Evolutionary conservation across 495 filamentous ascomycete genomes (phyloP), one percentile per base, ranked within the genome.

Genomic region (Neurospora africana): DNA sequence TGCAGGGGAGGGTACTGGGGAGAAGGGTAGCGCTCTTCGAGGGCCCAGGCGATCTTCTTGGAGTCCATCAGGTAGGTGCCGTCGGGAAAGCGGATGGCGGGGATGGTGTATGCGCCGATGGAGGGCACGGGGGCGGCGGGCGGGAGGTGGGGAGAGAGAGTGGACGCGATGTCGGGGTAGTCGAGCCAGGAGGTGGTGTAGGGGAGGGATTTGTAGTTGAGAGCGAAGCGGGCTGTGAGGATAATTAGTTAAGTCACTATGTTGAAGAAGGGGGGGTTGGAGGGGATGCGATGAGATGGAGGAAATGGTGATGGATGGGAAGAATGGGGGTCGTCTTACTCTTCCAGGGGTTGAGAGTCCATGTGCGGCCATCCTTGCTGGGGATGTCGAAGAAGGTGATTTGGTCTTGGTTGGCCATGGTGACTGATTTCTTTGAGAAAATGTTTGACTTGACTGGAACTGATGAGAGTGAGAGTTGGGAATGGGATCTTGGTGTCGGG

Each of bases 111-210:
- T 36, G 78, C 23, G 40, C 23, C 61, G 6, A 77, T 0, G 78
- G 76, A 68, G 79, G 70, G 74, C 85, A 88, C 68, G 2, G 47
- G 37, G 33, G 10, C 13, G n/a, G 68, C 69, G 9, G 47, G 43
- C 33, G 19, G 23, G 13, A 17, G 19, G 68, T 47, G 69, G 43
- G 37, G 6, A 0, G 7, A 27, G 23, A 81, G 76, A 0, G 73
- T 69, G 5, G 85, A 79, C 9, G 76, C 82, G 72, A 92, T 81
- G 67, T 90, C 86, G 5, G 88, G 89, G 76, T 91, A 91, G 75
- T 91, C 87, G 71, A 76, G 78, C 88, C 88, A 91, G 84, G 88
- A 82, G 5, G 89, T 92, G 71, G 83, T 81, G 80, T 90, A 91
- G 68, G 86, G 81, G n/a, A 91, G 77, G 8, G 81, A 79, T 76